Percentiles rank a stretch among this genome's conserved stretches.
Conservation (phyloP, 805 yeast genomes). For the Scheffersomyces amazonensis region DNA sequence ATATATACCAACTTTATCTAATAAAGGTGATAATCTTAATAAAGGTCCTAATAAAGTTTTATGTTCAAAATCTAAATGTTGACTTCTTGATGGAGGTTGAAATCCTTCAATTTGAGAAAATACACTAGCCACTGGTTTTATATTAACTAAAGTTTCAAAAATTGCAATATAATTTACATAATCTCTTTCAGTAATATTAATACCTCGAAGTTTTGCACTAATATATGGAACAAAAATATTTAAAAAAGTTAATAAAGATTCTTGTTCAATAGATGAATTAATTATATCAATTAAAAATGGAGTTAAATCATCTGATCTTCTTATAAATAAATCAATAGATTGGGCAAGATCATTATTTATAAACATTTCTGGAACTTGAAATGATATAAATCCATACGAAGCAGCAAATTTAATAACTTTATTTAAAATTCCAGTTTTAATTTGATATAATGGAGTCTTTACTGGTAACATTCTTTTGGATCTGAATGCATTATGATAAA, state of each 20-base stretch:
- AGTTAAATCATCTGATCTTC: constrained; percentile 13
- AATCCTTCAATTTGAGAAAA: constrained; percentile 59
- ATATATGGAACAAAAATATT: constrained; percentile 48
- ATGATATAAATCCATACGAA: constrained; percentile 65
- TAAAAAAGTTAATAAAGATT: constrained; percentile 57
- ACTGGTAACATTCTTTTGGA: constrained; percentile 41
- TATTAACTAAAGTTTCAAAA: constrained; percentile 54
- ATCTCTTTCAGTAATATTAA: constrained; percentile 48
- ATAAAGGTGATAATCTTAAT: constrained; percentile 70
- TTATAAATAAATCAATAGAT: constrained; percentile 23
- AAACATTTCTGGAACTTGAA: constrained; percentile 68
- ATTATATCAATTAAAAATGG: constrained; percentile 55
- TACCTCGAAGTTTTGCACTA: constrained; percentile 30
- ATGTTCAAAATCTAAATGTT: constrained; percentile 55
- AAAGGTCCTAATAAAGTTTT: constrained; percentile 75
- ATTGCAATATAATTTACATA: constrained; percentile 54
- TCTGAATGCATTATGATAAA: constrained; percentile 42
- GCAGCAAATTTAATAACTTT: constrained; percentile 49
- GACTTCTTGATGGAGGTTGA: constrained; percentile 36
- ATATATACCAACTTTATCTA: constrained; percentile 44
- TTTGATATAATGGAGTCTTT: constrained; percentile 35
- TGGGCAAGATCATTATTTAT: constrained; percentile 34
- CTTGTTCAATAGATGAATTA: constrained; percentile 63
- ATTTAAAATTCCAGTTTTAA: constrained; percentile 40
- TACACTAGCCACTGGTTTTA: constrained; percentile 59